Conservation (phyloP, 352 stramenopile species). For the Poterioochromonas sp. region DNA sequence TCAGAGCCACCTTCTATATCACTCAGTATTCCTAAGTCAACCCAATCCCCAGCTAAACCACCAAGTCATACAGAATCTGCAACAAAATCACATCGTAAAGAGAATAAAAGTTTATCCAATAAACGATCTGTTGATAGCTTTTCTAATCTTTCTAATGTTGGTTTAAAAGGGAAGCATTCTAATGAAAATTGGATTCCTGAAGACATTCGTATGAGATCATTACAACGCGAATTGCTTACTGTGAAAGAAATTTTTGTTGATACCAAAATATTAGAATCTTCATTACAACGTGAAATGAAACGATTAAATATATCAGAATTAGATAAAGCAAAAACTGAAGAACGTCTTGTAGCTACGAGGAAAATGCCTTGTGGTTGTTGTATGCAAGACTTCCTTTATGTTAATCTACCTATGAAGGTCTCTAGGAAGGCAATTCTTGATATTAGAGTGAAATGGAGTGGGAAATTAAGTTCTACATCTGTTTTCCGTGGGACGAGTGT, state of each 20-base stretch:
- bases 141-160: not conserved
- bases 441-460: conserved; percentile 18
- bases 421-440: conserved; percentile 8
- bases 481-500: not conserved
- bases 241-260: not conserved
- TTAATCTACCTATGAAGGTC: conserved; percentile 25
- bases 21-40: not conserved
- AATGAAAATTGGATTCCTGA: conserved; percentile 27
- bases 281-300: not conserved
- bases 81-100: not conserved
- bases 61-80: not conserved
- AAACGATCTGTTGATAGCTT: not conserved
- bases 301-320: conserved; percentile 1
- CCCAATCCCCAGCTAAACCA: not conserved
- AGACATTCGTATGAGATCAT: not conserved
- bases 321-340: not conserved
- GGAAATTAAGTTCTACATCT: not conserved
- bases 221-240: not conserved
- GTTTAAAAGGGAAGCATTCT: conserved; percentile 6
- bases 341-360: not conserved
- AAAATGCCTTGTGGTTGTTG: conserved; percentile 25
- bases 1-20: not conserved
- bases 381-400: not conserved
- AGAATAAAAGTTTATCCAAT: not conserved
- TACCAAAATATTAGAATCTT: not conserved